phyloP scores from a whole-genome alignment of 73 alveolate genomes.

The Tetrahymena thermophila region DNA sequence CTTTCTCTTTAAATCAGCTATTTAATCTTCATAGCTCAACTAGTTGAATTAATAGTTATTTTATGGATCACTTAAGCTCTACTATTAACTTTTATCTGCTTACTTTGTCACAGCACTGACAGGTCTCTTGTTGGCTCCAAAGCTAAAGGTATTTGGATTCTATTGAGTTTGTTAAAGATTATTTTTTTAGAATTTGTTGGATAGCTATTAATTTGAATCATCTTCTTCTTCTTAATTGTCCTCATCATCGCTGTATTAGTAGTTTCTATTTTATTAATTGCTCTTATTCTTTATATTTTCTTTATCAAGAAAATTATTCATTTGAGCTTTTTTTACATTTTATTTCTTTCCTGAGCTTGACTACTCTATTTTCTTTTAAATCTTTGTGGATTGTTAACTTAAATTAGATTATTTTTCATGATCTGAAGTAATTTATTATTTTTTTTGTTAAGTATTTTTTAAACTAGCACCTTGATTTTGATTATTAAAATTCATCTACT shows the following conservation, averaged over 20 bases:
- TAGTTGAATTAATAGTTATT: not conserved
- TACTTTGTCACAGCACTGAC: not conserved
- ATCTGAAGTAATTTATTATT: not conserved
- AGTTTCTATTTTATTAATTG: not conserved
- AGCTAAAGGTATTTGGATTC: not conserved
- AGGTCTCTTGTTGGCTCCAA: not conserved
- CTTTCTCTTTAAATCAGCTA: not conserved
- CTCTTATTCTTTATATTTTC: not conserved
- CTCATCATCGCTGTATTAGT: not conserved
- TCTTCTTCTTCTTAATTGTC: not conserved
- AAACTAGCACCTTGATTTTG: not conserved
- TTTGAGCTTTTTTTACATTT: not conserved
- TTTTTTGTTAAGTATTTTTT: not conserved
- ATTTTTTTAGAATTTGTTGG: not conserved
- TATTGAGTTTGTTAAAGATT: not conserved
- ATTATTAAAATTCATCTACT: not conserved
- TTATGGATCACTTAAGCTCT: not conserved
- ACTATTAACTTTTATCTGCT: not conserved
- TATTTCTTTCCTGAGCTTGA: not conserved
- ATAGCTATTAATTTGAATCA: not conserved
- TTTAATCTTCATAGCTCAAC: not conserved
- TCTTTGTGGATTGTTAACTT: not conserved
- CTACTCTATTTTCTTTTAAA: not conserved
- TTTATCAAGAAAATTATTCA: not conserved
- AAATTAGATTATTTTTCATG: not conserved